Evolutionary conservation across 495 filamentous ascomycete species (phyloP).

Genomic region (Diplogelasinospora grovesii): DNA sequence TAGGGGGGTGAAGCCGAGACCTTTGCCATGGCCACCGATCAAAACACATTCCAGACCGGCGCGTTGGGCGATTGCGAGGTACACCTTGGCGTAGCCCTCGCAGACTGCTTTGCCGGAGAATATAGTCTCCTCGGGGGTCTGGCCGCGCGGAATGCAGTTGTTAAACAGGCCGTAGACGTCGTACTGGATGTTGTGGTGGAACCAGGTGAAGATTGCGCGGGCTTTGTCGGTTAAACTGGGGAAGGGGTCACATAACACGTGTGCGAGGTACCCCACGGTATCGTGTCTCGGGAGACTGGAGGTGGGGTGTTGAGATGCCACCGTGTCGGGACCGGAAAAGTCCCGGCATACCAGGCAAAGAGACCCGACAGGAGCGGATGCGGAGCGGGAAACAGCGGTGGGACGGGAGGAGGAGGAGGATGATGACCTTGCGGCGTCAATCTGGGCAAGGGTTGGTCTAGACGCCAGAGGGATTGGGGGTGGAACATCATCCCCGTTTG

Average conservation of each 20-base stretch:
- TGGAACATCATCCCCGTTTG: too few relatives aligned
- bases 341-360: slow-evolving; percentile 78
- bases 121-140: slow-evolving; percentile 61
- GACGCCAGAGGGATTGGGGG: slow-evolving; percentile 43
- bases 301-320: slow-evolving; percentile 71
- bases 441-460: slow-evolving; percentile 36
- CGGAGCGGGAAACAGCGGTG: slow-evolving; percentile 15
- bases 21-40: slow-evolving; percentile 79
- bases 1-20: slow-evolving; percentile 59
- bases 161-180: slow-evolving; percentile 72
- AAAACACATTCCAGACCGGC: slow-evolving; percentile 68
- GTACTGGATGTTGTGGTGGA: slow-evolving; percentile 89
- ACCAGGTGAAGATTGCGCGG: slow-evolving; percentile 86
- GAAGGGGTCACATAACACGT: slow-evolving; percentile 72
- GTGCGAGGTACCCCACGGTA: slow-evolving; percentile 60
- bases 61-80: slow-evolving; percentile 61
- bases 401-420: slow-evolving; percentile 17
- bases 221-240: slow-evolving; percentile 81
- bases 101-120: slow-evolving; percentile 78
- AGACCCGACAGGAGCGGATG: background rate
- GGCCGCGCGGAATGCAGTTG: slow-evolving; percentile 52
- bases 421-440: slow-evolving; percentile 32
- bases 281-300: slow-evolving; percentile 59
- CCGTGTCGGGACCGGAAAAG: slow-evolving; percentile 71
- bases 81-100: slow-evolving; percentile 84